phyloP scores from a whole-genome alignment of 768 basidiomycete genomes.

The Boletus pseudopeckii region DNA sequence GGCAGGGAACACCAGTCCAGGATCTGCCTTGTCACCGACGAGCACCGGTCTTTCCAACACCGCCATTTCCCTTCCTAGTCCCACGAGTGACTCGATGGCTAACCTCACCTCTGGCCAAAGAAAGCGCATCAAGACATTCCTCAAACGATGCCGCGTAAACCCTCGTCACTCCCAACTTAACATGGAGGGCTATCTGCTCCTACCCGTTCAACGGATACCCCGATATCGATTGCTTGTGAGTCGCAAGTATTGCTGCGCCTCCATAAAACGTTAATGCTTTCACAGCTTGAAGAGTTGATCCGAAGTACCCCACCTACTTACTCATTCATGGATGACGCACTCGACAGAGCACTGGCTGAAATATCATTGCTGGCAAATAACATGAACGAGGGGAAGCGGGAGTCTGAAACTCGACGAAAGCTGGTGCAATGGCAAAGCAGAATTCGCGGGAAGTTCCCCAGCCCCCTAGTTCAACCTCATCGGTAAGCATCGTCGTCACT shows the following conservation, averaged over 20 bases:
- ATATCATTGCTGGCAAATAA: conserved; percentile 86
- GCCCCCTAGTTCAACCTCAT: conserved; percentile 97
- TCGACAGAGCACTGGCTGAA: conserved; percentile 82
- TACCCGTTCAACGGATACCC: conserved; percentile 95
- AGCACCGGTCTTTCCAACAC: conserved; percentile 58
- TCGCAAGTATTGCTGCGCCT: conserved; percentile 13
- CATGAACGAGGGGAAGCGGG: conserved; percentile 98
- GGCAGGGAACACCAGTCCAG: conserved; percentile 37
- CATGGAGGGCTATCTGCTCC: conserved; percentile 87
- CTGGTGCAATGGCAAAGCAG: conserved; percentile 88
- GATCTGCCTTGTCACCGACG: conserved; percentile 43
- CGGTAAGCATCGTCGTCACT: conserved; percentile 46
- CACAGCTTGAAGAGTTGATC: conserved; percentile 76
- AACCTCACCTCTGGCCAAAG: conserved; percentile 74
- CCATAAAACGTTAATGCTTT: conserved; percentile 1
- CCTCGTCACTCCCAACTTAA: conserved; percentile 93
- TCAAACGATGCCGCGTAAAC: conserved; percentile 86
- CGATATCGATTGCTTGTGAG: conserved; percentile 91
- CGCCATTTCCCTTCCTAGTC: conserved; percentile 44
- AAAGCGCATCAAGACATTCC: conserved; percentile 83
- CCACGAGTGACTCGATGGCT: conserved; percentile 42
- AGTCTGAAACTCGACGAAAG: conserved; percentile 87
- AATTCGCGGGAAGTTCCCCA: conserved; percentile 90
- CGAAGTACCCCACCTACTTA: conserved; percentile 79
- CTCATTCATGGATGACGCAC: conserved; percentile 73